Evolutionary conservation across 257 asterid species (phyloP).

Genomic region (Ehretia macrophylla): DNA sequence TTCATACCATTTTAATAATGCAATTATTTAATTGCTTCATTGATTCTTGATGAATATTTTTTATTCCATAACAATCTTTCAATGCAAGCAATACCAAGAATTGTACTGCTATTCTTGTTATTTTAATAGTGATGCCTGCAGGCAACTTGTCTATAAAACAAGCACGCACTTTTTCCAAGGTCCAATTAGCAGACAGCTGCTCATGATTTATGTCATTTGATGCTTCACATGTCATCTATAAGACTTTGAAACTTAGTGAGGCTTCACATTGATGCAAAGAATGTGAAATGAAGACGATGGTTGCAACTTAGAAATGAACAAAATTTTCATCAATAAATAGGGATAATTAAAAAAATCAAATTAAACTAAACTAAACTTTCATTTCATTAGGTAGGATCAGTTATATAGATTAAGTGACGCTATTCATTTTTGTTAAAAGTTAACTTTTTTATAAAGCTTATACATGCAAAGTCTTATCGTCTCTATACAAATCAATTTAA

Average conservation of each 20-base stretch:
- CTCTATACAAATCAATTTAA: no score
- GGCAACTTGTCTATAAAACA: not conserved
- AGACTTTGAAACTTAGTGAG: not conserved
- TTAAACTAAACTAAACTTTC: no score
- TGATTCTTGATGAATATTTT: not conserved
- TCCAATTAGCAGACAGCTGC: conserved; percentile 11
- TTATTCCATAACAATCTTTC: no score
- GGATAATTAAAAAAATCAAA: no score
- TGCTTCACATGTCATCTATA: not conserved
- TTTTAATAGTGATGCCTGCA: not conserved
- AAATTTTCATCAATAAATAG: no score
- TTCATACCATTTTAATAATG: conserved; percentile 1
- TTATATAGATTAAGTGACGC: no score
- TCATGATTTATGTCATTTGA: conserved; percentile 5
- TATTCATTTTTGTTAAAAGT: no score
- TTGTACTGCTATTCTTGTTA: conserved; percentile 9
- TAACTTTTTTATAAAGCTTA: no score
- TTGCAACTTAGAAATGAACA: no score
- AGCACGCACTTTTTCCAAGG: conserved; percentile 4
- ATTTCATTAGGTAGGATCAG: no score
- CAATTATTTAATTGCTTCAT: not conserved
- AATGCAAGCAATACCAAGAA: conserved; percentile 4
- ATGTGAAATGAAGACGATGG: no score
- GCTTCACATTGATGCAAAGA: not conserved
- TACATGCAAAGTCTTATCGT: no score